Conservation (phyloP, 78 protist species). For the Ministeria vibrans region DNA sequence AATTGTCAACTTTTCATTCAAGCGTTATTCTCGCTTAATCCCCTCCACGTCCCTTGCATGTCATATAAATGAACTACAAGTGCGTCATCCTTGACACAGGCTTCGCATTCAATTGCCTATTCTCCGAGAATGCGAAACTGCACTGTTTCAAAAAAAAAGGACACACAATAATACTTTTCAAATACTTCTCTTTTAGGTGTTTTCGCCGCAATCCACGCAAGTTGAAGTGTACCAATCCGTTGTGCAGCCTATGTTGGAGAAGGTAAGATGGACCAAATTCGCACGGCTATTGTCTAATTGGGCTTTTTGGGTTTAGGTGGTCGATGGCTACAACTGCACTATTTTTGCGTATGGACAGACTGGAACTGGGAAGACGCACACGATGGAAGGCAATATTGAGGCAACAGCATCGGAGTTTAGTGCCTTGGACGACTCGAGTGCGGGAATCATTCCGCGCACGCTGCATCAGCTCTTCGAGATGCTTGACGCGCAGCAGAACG, state of each 20-base stretch:
- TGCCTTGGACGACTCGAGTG: background rate
- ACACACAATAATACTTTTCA: too few relatives aligned
- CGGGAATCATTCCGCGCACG: conserved; percentile 45
- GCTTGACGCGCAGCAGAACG: background rate
- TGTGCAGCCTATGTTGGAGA: conserved; percentile 29
- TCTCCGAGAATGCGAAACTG: background rate
- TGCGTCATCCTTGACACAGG: background rate
- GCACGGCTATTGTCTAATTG: too few relatives aligned
- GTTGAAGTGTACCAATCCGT: conserved; percentile 10
- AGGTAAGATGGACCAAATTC: too few relatives aligned
- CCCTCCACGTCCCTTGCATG: background rate
- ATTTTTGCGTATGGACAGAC: conserved; percentile 64
- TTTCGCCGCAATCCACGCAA: conserved; percentile 5
- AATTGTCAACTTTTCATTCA: too few relatives aligned
- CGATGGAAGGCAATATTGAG: background rate
- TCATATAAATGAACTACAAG: background rate
- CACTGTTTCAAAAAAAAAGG: too few relatives aligned
- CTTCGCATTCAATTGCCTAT: background rate
- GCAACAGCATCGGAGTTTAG: background rate
- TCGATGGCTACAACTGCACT: conserved; percentile 40
- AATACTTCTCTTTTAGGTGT: conserved; percentile 13
- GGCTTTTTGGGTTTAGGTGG: background rate
- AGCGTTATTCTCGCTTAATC: background rate
- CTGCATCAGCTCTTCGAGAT: conserved; percentile 10
- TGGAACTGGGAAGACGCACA: conserved; percentile 47